A percentile compares a stretch with the other conserved stretches of the same genome.
These are phyloP conservation scores for Adiantum capillusveneris DNA, from an alignment of 75 land plant genomes.

Conservation along the genomic window DNA sequence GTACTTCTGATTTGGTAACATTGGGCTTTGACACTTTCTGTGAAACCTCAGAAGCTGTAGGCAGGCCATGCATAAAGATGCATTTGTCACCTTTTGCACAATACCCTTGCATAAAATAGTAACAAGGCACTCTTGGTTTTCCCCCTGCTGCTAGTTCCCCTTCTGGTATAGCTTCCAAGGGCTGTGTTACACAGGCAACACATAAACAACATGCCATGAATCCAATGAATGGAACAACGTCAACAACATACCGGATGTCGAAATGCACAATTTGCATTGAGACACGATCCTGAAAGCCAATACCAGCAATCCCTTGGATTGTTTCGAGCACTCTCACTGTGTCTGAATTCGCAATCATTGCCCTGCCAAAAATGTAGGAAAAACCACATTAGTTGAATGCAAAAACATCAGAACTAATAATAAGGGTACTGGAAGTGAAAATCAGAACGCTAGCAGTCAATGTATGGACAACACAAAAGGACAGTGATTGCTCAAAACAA, in stretches of 20 bases:
- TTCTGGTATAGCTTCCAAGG: conserved; percentile 50
- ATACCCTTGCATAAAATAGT: conserved; percentile 49
- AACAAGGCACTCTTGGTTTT: conserved; percentile 56
- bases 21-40: background rate
- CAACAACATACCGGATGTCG: conserved; percentile 52
- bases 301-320: conserved; percentile 91
- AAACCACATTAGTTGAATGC: background rate
- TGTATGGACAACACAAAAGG: too few relatives aligned
- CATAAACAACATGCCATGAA: background rate
- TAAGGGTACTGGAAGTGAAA: too few relatives aligned
- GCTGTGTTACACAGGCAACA: conserved; percentile 25
- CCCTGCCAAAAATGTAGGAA: conserved; percentile 21
- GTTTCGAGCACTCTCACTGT: conserved; percentile 69
- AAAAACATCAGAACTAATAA: too few relatives aligned
- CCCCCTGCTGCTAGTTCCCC: conserved; percentile 11
- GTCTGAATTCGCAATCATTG: conserved; percentile 80
- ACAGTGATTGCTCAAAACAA: too few relatives aligned
- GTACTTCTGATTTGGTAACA: background rate
- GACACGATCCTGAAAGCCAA: conserved; percentile 66
- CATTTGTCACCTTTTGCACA: conserved; percentile 89
- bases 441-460: too few relatives aligned
- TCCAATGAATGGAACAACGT: background rate
- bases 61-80: conserved; percentile 60
- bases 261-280: conserved; percentile 63
- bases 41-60: conserved; percentile 3